Conservation (phyloP, 1,139 yeast species). For the Suhomyces kunorum region DNA sequence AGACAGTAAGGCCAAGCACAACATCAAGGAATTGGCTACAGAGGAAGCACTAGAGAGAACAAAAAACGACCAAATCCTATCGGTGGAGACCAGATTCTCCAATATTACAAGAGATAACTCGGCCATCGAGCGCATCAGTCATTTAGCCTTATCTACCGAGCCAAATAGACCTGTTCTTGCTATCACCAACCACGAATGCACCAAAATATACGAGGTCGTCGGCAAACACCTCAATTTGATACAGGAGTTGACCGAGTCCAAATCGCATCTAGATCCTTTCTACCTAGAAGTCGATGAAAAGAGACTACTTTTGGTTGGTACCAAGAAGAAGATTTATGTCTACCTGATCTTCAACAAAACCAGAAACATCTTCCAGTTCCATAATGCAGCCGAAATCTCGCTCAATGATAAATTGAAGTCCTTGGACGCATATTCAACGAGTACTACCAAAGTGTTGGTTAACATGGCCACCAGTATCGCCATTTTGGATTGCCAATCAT, state of each 20-base stretch:
- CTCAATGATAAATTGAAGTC: slow-evolving; percentile 36
- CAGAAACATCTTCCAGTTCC: slow-evolving; percentile 34
- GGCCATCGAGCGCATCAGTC: slow-evolving; percentile 24
- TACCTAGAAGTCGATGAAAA: slow-evolving; percentile 21
- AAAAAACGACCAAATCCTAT: neutral
- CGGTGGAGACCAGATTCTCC: slow-evolving; percentile 24
- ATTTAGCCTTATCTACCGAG: slow-evolving; percentile 22
- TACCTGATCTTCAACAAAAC: slow-evolving; percentile 32
- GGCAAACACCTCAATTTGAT: slow-evolving; percentile 39
- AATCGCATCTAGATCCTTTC: slow-evolving; percentile 19
- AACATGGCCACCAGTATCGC: slow-evolving; percentile 32
- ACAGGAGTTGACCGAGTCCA: slow-evolving; percentile 32
- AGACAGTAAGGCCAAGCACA: neutral
- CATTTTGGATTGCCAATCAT: slow-evolving; percentile 28
- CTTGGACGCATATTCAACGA: slow-evolving; percentile 16
- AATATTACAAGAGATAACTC: slow-evolving; percentile 27
- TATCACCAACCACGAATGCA: slow-evolving; percentile 27
- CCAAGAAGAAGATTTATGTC: slow-evolving; percentile 34
- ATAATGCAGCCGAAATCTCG: slow-evolving; percentile 26
- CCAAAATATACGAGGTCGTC: slow-evolving; percentile 36
- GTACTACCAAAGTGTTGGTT: slow-evolving; percentile 23
- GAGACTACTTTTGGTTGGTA: slow-evolving; percentile 31
- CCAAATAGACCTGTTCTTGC: slow-evolving; percentile 29
- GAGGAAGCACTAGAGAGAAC: neutral
- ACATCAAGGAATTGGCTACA: neutral